These are phyloP conservation scores for Sphagnurus paluster DNA, from an alignment of 1,284 basidiomycete species.

Conservation along the genomic window DNA sequence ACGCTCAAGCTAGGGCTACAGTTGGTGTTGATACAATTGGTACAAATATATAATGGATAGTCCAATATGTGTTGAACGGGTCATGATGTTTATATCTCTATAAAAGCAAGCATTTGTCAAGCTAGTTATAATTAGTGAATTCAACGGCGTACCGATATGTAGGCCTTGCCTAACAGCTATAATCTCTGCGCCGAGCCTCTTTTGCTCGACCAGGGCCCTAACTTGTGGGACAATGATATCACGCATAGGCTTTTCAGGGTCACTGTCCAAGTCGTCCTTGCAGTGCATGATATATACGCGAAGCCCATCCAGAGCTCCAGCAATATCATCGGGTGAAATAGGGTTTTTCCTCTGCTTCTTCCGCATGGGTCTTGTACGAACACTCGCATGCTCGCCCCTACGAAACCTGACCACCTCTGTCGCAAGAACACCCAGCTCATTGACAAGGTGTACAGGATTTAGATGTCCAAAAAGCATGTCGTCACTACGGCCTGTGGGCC, in stretches of 20 bases:
- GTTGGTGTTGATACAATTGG: too few species aligned
- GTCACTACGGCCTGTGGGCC: slow-evolving; percentile 61
- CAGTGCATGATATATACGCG: slow-evolving; percentile 77
- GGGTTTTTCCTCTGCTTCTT: slow-evolving; percentile 49
- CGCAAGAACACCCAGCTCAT: slow-evolving; percentile 67
- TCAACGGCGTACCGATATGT: slow-evolving; percentile 56
- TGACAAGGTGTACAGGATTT: slow-evolving; percentile 67
- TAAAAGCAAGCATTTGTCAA: background rate
- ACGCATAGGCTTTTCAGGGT: slow-evolving; percentile 46
- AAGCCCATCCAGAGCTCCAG: slow-evolving; percentile 55
- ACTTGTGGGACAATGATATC: slow-evolving; percentile 67
- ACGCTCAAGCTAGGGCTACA: slow-evolving; percentile 31
- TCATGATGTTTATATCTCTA: slow-evolving; percentile 23
- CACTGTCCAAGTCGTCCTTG: slow-evolving; percentile 61
- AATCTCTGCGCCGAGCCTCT: slow-evolving; percentile 61
- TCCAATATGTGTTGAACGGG: too few species aligned
- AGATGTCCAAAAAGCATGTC: slow-evolving; percentile 75
- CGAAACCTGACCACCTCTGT: slow-evolving; percentile 57
- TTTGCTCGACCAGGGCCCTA: slow-evolving; percentile 50
- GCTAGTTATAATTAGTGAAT: background rate
- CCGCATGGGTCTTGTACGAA: slow-evolving; percentile 35
- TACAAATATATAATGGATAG: slow-evolving; percentile 20
- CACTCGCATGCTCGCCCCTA: slow-evolving; percentile 21
- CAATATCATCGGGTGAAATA: slow-evolving; percentile 39
- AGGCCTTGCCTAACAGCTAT: slow-evolving; percentile 70